Evolutionary conservation across 2,329 filamentous ascomycete genomes (phyloP), one percentile per base, ranked within the genome.

Genomic region (Monosporascus sp.): DNA sequence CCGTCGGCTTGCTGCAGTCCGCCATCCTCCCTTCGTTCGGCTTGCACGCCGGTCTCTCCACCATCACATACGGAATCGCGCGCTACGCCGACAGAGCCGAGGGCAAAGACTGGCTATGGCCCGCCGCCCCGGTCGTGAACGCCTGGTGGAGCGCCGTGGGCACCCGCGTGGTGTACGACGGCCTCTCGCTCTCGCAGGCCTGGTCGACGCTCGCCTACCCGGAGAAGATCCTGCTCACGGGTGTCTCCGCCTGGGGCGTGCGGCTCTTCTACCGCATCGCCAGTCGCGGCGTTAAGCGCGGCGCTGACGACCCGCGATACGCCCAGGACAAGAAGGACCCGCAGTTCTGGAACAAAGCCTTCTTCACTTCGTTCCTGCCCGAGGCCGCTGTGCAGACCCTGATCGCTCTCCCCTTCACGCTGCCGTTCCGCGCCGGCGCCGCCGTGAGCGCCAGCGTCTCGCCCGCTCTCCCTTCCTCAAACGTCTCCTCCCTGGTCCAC

Each of bases 101-200:
- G 52, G 70, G 75, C n/a, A 86, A 85, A 60, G 81, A 86, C 63
- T 81, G 77, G 72, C 66, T 81, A 6, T 84, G 81, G 80, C 78
- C 80, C 1, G 68, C 73, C 4, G 77, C 72, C 2, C 78, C 78
- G 60, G 75, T 84, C 9, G 65, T 73, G 53, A 84, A 82, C 62
- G 80, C 79, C 7, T 85, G 81, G 82, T 84, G 80, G 77, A 77
- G 74, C 51, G 79, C 81, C 22, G 66, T 85, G 43, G 80, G 81
- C 15, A 70, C 73, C n/a, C 76, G 75, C 5, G 69, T 81, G 11
- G 64, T 72, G 48, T 68, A 73, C 52, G 70, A 74, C 31, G 73
- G 76, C 1, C 64, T 79, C 20, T 74, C 77, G 0, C 53, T 80
- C 5, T 60, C 69, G 1, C 69, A 74, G 47, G 77, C 79, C 17